These are phyloP conservation scores for Cairneyella variabilis DNA, from an alignment of 495 filamentous ascomycete genomes.

Conservation along the genomic window DNA sequence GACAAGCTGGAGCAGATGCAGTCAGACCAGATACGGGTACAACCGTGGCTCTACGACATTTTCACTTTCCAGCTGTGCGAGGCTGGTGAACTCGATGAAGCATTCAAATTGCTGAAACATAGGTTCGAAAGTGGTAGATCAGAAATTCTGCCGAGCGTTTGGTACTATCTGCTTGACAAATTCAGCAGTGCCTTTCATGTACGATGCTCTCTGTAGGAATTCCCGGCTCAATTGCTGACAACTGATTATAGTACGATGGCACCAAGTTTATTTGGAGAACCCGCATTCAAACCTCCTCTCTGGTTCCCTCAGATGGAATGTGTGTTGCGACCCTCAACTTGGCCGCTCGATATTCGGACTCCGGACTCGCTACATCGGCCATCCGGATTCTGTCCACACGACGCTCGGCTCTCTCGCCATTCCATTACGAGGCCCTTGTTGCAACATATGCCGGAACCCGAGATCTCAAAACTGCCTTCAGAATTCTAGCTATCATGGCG, in stretches of 20 bases:
- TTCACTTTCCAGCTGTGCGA: slow-evolving; percentile 67
- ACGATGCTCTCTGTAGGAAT: slow-evolving; percentile 17
- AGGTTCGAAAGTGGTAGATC: slow-evolving; percentile 41
- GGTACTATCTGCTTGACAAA: slow-evolving; percentile 66
- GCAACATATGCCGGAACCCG: slow-evolving; percentile 57
- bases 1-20: slow-evolving; percentile 67
- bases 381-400: slow-evolving; percentile 54
- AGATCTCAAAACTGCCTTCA: slow-evolving; percentile 52
- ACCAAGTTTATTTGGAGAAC: slow-evolving; percentile 61
- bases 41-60: slow-evolving; percentile 71
- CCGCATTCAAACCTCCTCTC: slow-evolving; percentile 49
- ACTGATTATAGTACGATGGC: slow-evolving; percentile 45
- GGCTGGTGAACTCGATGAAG: slow-evolving; percentile 69
- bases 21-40: slow-evolving; percentile 47
- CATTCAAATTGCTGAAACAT: slow-evolving; percentile 58
- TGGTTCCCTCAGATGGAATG: slow-evolving; percentile 63
- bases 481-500: slow-evolving; percentile 65
- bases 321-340: slow-evolving; percentile 63
- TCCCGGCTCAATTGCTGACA: slow-evolving; percentile 31
- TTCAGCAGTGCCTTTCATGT: slow-evolving; percentile 53
- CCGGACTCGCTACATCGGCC: slow-evolving; percentile 61
- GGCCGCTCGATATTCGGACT: slow-evolving; percentile 62
- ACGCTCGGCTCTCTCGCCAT: slow-evolving; percentile 45
- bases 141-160: slow-evolving; percentile 47
- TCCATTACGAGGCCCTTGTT: slow-evolving; percentile 76